Base-by-base conservation (phyloP, 768 basidiomycete genomes). In the Pleurotus tuoliensis region DNA sequence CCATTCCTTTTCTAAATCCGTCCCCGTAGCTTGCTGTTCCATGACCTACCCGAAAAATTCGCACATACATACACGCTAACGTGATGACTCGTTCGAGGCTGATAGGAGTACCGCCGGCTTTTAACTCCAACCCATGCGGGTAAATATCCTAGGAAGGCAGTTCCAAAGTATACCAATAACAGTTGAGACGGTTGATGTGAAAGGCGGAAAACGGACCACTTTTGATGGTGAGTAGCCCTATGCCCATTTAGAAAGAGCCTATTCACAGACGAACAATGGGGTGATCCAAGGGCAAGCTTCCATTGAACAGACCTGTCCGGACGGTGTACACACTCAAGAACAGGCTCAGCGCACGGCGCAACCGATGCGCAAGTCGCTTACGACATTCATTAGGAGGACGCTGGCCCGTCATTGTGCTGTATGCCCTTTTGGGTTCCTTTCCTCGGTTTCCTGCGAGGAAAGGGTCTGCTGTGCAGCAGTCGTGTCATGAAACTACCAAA, bases 191-290 rank as follows among this genome's bases (percentile, higher is more conserved):
- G 9, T 25, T 25, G 24, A 25, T 25, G 24, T 25, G 24, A 11
- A 34, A 9, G 30, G 30, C 30, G 30, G 30, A 34, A 34, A 34
- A 9, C 30, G 30, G 30, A 34, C 8, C 8, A 4, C 30, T 34
- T 20, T 13, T 22, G 51, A 41, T 20, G 51, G 51, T 47, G 24
- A 47, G 37, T 13, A 30, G 22, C 20, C 15, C 41, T 40, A 41
- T 34, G 5, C 39, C 51, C 51, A 53, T 53, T 43, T 53, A 25
- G 51, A 18, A 53, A 27, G 9, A 40, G n/a, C 20, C 41, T 53
- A 30, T 41, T 27, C 48, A 40, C 51, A 53, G 51, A 20, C 51
- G 51, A 53, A 53, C 51, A 53, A 53, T 53, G 51, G 51, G 51
- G 7, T 25, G 38, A 16, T 30, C 20, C 20, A 11, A 34, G 3